Conservation (phyloP, 768 basidiomycete genomes). For the Collybia sordida region DNA sequence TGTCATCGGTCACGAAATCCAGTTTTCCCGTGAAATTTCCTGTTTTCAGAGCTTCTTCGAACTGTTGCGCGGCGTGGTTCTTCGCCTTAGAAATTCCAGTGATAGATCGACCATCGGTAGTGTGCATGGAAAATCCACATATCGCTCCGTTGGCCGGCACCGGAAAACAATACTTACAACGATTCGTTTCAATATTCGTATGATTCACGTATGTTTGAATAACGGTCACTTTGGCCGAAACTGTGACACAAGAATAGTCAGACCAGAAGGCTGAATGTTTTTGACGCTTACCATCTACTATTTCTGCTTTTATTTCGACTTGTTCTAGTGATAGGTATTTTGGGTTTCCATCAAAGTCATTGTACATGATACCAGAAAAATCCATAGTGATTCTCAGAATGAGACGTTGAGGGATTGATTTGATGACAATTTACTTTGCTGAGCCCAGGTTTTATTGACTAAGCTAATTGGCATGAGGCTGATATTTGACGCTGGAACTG, state of each 20-base stretch:
- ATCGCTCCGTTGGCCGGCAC: slow-evolving; percentile 55
- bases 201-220: slow-evolving; percentile 41
- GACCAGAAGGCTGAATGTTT: background rate
- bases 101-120: slow-evolving; percentile 41
- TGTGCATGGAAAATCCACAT: slow-evolving; percentile 51
- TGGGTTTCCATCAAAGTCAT: slow-evolving; percentile 1
- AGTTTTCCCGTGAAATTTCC: slow-evolving; percentile 45
- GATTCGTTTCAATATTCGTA: slow-evolving; percentile 31
- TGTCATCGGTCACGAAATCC: slow-evolving; percentile 50
- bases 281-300: slow-evolving; percentile 40
- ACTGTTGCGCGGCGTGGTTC: slow-evolving; percentile 36
- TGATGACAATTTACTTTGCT: background rate
- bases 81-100: slow-evolving; percentile 50
- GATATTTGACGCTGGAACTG: background rate
- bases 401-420: background rate
- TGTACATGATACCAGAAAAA: slow-evolving; percentile 19
- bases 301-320: slow-evolving; percentile 35
- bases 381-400: slow-evolving; percentile 9
- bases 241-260: slow-evolving; percentile 20
- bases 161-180: slow-evolving; percentile 58
- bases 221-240: slow-evolving; percentile 43
- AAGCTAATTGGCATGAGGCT: slow-evolving; percentile 6
- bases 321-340: slow-evolving; percentile 39
- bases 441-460: background rate
- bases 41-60: slow-evolving; percentile 35